phyloP scores from a whole-genome alignment of 2,329 filamentous ascomycete species.

The Diaporthe humulicola region DNA sequence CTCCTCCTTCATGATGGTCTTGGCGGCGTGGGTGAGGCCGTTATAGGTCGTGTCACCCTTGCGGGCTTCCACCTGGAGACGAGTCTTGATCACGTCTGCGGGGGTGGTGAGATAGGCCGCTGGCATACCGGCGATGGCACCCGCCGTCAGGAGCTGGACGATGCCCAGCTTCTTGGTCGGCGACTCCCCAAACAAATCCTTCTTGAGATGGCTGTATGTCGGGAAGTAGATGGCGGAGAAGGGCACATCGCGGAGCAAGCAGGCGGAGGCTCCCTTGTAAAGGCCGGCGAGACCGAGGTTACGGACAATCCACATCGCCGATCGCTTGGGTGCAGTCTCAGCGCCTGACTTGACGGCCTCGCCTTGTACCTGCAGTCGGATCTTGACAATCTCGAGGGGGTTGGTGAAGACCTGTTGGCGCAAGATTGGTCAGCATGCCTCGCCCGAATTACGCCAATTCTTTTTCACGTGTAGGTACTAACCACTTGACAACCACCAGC shows the following conservation, averaged over 20 bases:
- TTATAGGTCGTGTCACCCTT: constrained; percentile 94
- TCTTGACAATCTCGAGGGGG: constrained; percentile 99
- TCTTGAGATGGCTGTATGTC: constrained; percentile 94
- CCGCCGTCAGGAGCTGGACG: constrained; percentile 90
- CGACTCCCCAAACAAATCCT: constrained; percentile 92
- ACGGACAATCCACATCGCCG: constrained; percentile 96
- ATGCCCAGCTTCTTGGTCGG: constrained; percentile 89
- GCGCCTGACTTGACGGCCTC: constrained; percentile 87
- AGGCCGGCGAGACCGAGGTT: constrained; percentile 94
- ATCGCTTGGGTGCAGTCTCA: constrained; percentile 86
- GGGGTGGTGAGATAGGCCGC: constrained; percentile 96
- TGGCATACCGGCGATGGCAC: constrained; percentile 94
- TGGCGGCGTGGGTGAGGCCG: constrained; percentile 86
- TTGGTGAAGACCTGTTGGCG: constrained; percentile 87
- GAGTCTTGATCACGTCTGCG: constrained; percentile 99
- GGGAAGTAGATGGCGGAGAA: constrained; percentile 99
- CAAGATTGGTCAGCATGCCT: constrained; percentile 26
- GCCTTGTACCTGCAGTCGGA: constrained; percentile 96
- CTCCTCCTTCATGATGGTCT: constrained; percentile 88
- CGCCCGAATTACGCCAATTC: background rate
- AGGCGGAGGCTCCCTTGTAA: constrained; percentile 97
- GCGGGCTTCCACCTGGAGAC: constrained; percentile 95
- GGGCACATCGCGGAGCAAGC: constrained; percentile 93
- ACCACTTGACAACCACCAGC: constrained; percentile 97
- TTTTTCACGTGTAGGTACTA: constrained; percentile 58